Percentiles rank a stretch among this genome's conserved stretches.
Evolutionary conservation across 1,284 basidiomycete species (phyloP).

Genomic region (Boletus sp.): DNA sequence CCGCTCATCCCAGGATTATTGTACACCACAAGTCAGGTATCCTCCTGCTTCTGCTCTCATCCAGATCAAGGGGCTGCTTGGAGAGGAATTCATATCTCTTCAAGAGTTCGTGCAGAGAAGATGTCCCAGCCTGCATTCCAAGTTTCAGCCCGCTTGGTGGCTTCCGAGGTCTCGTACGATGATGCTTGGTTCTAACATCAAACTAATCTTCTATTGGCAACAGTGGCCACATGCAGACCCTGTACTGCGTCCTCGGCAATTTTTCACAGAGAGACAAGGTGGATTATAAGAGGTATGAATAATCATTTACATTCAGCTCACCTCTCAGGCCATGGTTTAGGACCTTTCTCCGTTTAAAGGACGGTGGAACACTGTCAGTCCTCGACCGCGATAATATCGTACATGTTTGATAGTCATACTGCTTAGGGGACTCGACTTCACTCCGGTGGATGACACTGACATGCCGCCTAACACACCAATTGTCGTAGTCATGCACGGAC

Average conservation of each 20-base stretch:
- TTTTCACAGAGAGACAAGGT: conserved; percentile 73
- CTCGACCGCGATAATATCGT: not conserved
- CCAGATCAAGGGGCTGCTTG: conserved; percentile 33
- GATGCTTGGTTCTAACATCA: not conserved
- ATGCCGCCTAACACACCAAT: conserved; percentile 71
- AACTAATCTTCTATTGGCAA: conserved; percentile 8
- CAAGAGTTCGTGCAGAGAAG: conserved; percentile 53
- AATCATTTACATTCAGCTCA: not conserved
- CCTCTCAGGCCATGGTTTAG: conserved; percentile 33
- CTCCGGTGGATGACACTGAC: conserved; percentile 53
- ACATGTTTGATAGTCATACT: not conserved
- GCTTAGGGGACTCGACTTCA: conserved; percentile 69
- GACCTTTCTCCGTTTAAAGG: conserved; percentile 57
- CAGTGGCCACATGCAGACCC: conserved; percentile 72
- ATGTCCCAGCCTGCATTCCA: conserved; percentile 56
- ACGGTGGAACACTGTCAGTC: conserved; percentile 70
- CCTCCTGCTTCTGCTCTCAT: conserved; percentile 41
- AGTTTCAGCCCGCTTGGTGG: conserved; percentile 68
- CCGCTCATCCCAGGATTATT: conserved; percentile 21
- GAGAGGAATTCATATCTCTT: conserved; percentile 38
- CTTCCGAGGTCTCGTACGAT: conserved; percentile 51
- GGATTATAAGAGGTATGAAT: conserved; percentile 57
- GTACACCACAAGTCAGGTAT: conserved; percentile 31
- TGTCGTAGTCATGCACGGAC: conserved; percentile 81
- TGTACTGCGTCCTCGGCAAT: conserved; percentile 67